Evolutionary conservation across 139 green algal species (phyloP), one percentile per base, ranked within the genome.

Genomic region (Chlamydomonas asymmetrica): DNA sequence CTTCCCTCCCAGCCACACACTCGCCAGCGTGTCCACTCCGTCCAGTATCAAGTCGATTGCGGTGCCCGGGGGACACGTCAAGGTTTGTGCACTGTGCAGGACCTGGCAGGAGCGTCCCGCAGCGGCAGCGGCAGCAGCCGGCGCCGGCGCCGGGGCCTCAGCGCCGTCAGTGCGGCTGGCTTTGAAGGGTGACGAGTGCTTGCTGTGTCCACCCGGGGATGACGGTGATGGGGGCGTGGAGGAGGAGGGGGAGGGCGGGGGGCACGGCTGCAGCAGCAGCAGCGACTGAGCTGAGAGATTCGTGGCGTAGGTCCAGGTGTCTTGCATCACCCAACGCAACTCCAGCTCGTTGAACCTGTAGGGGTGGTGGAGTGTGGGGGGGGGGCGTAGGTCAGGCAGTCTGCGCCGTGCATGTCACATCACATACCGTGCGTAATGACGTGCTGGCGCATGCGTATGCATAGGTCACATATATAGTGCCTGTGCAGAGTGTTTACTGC

Each of bases 341-440:
- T 86, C 66, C 22, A 78, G 54, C 66, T 94, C 89, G 27, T 87
- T 86, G 65, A 84, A 94, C 40, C 89, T 91, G 79, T 38, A 67
- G 37, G 49, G 29, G 54, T 5, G 9, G n/a, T 20, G 10, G 23
- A 2, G 52, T 61, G 22, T 3, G 52, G 2, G 52, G 52, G 4
- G 1, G 52, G 25, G 23, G 52, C n/a, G n/a, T n/a, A n/a, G 48
- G 48, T 57, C 48, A 20, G 48, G 48, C 57, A 23, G 18, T 64
- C 20, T 9, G 25, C 57, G n/a, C n/a, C n/a, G n/a, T n/a, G n/a
- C n/a, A n/a, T n/a, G n/a, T n/a, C n/a, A n/a, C n/a, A n/a, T n/a
- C n/a, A n/a, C n/a, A n/a, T n/a, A n/a, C n/a, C n/a, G n/a, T n/a
- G n/a, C n/a, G n/a, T n/a, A n/a, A n/a, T n/a, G n/a, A n/a, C n/a